A percentile compares a stretch with the other conserved stretches of the same genome.
Evolutionary conservation across 306 rosid species (phyloP).

Genomic region (Ceratonia siliqua): DNA sequence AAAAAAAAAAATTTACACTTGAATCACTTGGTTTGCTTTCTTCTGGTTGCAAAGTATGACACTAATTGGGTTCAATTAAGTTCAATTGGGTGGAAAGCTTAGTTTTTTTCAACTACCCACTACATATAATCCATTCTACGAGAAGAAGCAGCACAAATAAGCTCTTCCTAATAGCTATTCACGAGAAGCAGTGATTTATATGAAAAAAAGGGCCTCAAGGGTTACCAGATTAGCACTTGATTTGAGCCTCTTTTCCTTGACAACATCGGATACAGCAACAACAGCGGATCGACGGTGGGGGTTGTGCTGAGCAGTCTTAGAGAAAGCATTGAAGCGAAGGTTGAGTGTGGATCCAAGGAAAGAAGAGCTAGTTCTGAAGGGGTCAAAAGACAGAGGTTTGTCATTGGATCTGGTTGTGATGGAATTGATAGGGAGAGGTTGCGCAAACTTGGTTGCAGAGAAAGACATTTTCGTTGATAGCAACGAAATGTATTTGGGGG

Average conservation of each 20-base stretch:
- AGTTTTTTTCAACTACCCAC: conserved; percentile 14
- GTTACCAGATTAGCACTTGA: conserved; percentile 59
- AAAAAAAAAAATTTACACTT: not conserved
- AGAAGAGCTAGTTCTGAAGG: conserved; percentile 42
- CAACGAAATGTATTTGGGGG: conserved; percentile 3
- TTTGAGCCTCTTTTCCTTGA: conserved; percentile 62
- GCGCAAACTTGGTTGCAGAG: conserved; percentile 59
- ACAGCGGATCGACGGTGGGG: conserved; percentile 52
- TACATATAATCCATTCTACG: not conserved
- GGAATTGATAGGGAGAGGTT: conserved; percentile 56
- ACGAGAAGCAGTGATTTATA: not conserved
- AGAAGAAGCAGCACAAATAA: not conserved
- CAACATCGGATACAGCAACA: conserved; percentile 68
- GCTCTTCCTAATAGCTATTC: not conserved
- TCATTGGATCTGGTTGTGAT: conserved; percentile 75
- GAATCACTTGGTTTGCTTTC: not conserved
- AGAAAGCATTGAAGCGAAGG: conserved; percentile 50
- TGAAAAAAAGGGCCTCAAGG: not conserved
- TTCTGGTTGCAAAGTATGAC: not conserved
- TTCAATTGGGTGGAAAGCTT: conserved; percentile 3
- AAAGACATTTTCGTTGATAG: conserved; percentile 55
- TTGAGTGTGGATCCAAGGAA: conserved; percentile 73
- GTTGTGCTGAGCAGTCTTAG: conserved; percentile 27
- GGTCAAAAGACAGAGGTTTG: conserved; percentile 47
- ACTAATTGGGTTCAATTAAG: not conserved